Evolutionary conservation across 23 red algal genomes (phyloP), one percentile per base, ranked within the genome.

Genomic region (Pyropia haitanensis): DNA sequence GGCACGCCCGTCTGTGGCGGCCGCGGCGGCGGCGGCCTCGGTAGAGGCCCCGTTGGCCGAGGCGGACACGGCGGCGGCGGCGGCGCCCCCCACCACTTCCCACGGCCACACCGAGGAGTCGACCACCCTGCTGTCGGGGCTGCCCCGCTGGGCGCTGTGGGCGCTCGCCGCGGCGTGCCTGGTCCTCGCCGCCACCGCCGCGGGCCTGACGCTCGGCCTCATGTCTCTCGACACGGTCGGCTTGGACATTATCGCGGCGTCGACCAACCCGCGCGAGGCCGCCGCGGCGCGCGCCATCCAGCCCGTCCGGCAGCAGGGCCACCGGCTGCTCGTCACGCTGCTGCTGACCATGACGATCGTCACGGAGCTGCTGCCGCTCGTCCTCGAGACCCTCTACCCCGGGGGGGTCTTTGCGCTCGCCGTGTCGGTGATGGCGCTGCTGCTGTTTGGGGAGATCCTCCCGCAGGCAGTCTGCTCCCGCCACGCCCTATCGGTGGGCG

Each of bases 141-240:
- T 81, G 2, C 77, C 77, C 18, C 49, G 54, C n/a, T 59, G 53
- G 64, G 34, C 50, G 28, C 52, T 81, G 24, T 62, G 34, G 56
- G 27, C 69, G 24, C 15, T 81, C 29, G 64, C 65, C 56, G 48
- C 59, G 2, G 23, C 26, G 23, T 81, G 77, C 60, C 30, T 81
- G 34, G 18, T 14, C 23, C 17, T 85, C 13, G 80, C 65, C n/a
- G 80, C 80, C 14, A 26, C 65, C 24, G 66, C 64, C 19, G 67
- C 80, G 30, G 80, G 80, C 22, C 56, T 85, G n/a, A 73, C 67
- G 50, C 62, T 85, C 28, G 80, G 80, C 20, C 61, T 85, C 58
- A 85, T 85, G 80, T 85, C 80, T 24, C 66, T 85, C 3, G 80
- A 85, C 69, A 63, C 57, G 50, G 51, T 77, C 51, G 49, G 56